These are phyloP conservation scores for Citrus mangshanensis DNA, from an alignment of 345 rosid genomes.

Conservation along the genomic window DNA sequence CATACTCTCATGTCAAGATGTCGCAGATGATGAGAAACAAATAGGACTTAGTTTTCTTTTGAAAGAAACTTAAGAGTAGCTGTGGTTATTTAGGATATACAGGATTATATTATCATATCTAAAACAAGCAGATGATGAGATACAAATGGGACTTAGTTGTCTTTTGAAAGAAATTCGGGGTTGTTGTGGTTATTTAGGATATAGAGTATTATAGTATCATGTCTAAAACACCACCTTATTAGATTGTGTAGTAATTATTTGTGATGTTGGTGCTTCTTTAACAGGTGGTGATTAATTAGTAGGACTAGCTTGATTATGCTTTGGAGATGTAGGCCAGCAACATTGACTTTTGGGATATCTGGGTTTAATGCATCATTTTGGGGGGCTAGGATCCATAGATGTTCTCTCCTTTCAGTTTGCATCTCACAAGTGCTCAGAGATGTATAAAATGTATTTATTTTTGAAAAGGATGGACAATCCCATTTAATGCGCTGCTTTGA, in stretches of 20 bases:
- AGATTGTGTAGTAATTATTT: too few species aligned
- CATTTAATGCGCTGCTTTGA: background rate
- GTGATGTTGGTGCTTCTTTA: background rate
- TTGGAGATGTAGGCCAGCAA: background rate
- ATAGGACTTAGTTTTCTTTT: background rate
- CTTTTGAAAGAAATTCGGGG: background rate
- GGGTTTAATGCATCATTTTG: background rate
- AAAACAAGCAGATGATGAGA: background rate
- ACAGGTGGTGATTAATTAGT: background rate
- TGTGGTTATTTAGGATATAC: background rate
- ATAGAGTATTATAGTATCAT: background rate
- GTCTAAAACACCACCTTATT: background rate
- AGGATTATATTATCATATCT: background rate
- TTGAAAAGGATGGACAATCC: background rate
- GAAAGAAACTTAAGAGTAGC: background rate
- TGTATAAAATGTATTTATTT: background rate
- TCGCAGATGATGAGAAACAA: background rate
- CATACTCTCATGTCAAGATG: background rate
- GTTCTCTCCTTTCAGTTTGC: background rate
- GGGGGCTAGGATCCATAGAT: background rate
- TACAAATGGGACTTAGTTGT: background rate
- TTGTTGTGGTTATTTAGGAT: background rate
- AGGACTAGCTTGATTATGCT: background rate
- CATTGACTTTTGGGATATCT: background rate
- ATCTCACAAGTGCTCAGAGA: background rate